These are phyloP conservation scores for Cytospora schulzeri DNA, from an alignment of 2,329 filamentous ascomycete species.

Conservation along the genomic window DNA sequence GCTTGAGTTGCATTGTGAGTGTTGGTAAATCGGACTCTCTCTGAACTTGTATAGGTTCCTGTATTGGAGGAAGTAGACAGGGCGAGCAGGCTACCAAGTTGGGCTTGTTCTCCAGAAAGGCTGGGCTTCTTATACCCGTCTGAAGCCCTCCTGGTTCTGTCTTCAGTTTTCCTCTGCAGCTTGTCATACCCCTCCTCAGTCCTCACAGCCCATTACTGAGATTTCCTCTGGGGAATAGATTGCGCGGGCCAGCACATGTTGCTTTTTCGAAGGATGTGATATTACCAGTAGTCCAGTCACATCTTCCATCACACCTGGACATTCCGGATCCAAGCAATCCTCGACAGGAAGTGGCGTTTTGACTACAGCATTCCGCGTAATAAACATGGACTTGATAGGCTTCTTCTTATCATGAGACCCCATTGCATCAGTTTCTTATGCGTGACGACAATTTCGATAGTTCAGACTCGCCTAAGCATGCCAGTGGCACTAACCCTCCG, in stretches of 20 bases:
- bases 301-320: not conserved
- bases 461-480: not conserved
- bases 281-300: not conserved
- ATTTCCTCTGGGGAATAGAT: not conserved
- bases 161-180: not conserved
- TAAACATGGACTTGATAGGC: not conserved
- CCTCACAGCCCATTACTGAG: not conserved
- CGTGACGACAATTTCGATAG: not conserved
- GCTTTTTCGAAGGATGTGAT: not conserved
- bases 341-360: not conserved
- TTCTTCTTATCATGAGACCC: not conserved
- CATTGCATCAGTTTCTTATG: not conserved
- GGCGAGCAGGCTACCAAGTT: not conserved
- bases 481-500: not conserved
- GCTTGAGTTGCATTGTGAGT: conserved; percentile 13
- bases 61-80: not conserved
- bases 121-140: not conserved
- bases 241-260: not conserved
- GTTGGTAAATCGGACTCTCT: not conserved
- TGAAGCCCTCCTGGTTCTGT: not conserved
- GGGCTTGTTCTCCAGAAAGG: not conserved
- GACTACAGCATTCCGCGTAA: not conserved
- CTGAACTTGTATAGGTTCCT: not conserved
- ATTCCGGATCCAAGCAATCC: not conserved
- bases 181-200: too few species aligned